Evolutionary conservation across 2,329 filamentous ascomycete species (phyloP).

Genomic region (Nannizziopsis arthrosporioides): DNA sequence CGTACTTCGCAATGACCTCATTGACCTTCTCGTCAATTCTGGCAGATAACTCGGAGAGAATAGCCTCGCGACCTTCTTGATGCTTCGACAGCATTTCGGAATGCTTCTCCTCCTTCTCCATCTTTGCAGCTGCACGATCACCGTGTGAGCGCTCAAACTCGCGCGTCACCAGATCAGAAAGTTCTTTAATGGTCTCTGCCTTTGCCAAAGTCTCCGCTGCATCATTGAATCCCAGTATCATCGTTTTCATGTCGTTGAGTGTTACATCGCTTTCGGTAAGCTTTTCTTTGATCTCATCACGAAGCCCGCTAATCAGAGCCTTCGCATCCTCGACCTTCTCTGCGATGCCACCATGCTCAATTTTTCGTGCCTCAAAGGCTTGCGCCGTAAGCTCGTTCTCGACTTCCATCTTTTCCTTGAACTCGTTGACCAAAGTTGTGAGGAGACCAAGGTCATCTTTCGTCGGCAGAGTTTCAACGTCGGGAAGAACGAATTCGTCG

Average conservation of each 20-base stretch:
- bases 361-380: conserved; percentile 70
- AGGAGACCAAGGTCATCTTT: conserved; percentile 65
- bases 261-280: conserved; percentile 63
- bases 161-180: conserved; percentile 62
- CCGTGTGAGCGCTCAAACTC: conserved; percentile 82
- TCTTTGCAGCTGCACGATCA: conserved; percentile 65
- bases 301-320: conserved; percentile 63
- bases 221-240: conserved; percentile 59
- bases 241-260: conserved; percentile 42
- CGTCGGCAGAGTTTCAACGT: conserved; percentile 57
- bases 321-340: conserved; percentile 72
- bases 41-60: conserved; percentile 42
- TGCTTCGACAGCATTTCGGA: conserved; percentile 47
- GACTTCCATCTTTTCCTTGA: conserved; percentile 39
- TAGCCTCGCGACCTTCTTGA: conserved; percentile 45
- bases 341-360: conserved; percentile 66
- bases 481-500: conserved; percentile 59
- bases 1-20: conserved; percentile 75
- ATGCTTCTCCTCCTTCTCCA: conserved; percentile 58
- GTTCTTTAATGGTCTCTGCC: conserved; percentile 54
- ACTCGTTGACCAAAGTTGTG: conserved; percentile 58
- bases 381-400: conserved; percentile 65
- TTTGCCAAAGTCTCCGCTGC: conserved; percentile 37
- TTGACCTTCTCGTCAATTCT: conserved; percentile 67
- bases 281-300: conserved; percentile 61